Evolutionary conservation across 2,329 filamentous ascomycete genomes (phyloP).

Genomic region (Onygena corvina): DNA sequence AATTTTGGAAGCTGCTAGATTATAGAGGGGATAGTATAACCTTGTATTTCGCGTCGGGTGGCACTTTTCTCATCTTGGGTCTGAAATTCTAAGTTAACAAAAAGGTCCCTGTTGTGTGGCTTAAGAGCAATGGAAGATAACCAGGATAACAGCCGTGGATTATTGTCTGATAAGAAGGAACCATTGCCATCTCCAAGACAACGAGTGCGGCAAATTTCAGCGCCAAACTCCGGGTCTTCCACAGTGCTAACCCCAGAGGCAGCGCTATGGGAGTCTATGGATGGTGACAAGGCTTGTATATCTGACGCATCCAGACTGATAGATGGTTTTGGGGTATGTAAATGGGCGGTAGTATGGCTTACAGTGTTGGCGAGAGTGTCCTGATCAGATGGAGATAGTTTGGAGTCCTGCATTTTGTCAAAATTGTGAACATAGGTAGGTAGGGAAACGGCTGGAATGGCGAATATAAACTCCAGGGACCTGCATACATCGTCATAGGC

Average conservation of each 20-base stretch:
- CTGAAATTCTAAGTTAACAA: not conserved
- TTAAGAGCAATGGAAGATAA: constrained; percentile 8
- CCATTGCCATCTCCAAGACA: constrained; percentile 11
- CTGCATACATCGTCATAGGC: not conserved
- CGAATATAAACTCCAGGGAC: not conserved
- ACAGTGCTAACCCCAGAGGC: constrained; percentile 23
- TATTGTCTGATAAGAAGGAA: constrained; percentile 10
- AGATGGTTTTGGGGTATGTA: not conserved
- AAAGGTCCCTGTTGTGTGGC: not conserved
- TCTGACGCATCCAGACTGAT: not conserved
- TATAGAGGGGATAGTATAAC: too few relatives aligned
- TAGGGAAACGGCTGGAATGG: not conserved
- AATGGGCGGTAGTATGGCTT: not conserved
- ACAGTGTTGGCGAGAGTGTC: not conserved
- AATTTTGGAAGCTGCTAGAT: too few relatives aligned
- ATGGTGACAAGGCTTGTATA: not conserved
- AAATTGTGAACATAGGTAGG: not conserved
- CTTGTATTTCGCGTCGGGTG: too few relatives aligned
- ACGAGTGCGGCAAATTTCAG: constrained; percentile 19
- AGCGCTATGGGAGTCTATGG: not conserved
- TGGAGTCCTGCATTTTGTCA: not conserved
- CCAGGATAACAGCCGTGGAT: constrained; percentile 13
- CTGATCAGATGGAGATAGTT: not conserved
- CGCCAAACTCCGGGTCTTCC: constrained; percentile 22
- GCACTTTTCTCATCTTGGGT: not conserved